Evolutionary conservation across 2,329 filamentous ascomycete species (phyloP).

Genomic region (Tetracladium maxilliforme): DNA sequence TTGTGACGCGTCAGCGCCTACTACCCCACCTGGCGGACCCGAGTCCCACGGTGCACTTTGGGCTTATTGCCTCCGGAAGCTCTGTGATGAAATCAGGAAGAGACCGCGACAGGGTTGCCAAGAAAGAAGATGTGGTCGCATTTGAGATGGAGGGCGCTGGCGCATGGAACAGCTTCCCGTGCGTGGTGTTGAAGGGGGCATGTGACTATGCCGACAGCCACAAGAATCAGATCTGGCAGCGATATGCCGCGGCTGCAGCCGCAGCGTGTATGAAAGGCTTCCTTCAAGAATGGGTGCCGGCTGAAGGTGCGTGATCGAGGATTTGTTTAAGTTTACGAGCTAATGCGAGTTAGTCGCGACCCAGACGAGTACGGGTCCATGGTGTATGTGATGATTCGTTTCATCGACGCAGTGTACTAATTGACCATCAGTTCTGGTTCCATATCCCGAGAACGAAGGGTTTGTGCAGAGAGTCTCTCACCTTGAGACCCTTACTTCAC

Average conservation of each 20-base stretch:
- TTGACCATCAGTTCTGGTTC: no score
- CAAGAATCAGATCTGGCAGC: slow-evolving; percentile 5
- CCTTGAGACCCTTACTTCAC: no score
- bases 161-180: slow-evolving; percentile 3
- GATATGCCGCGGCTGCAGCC: slow-evolving; percentile 3
- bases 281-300: slow-evolving; percentile 2
- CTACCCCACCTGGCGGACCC: not conserved
- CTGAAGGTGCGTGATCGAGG: no score
- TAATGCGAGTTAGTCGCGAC: no score
- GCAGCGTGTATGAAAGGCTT: slow-evolving; percentile 4
- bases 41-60: slow-evolving; percentile 13
- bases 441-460: no score
- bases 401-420: no score
- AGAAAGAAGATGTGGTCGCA: slow-evolving; percentile 5
- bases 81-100: slow-evolving; percentile 15
- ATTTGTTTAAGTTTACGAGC: no score
- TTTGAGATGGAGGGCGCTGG: slow-evolving; percentile 6
- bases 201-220: slow-evolving; percentile 5
- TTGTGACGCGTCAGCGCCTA: slow-evolving; percentile 1
- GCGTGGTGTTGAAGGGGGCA: slow-evolving; percentile 5
- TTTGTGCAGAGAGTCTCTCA: no score
- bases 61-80: slow-evolving; percentile 17
- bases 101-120: slow-evolving; percentile 10
- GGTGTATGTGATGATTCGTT: no score
- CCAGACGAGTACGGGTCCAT: no score